phyloP scores from a whole-genome alignment of 2,329 filamentous ascomycete species.

The Cadophora luteo-olivacea region DNA sequence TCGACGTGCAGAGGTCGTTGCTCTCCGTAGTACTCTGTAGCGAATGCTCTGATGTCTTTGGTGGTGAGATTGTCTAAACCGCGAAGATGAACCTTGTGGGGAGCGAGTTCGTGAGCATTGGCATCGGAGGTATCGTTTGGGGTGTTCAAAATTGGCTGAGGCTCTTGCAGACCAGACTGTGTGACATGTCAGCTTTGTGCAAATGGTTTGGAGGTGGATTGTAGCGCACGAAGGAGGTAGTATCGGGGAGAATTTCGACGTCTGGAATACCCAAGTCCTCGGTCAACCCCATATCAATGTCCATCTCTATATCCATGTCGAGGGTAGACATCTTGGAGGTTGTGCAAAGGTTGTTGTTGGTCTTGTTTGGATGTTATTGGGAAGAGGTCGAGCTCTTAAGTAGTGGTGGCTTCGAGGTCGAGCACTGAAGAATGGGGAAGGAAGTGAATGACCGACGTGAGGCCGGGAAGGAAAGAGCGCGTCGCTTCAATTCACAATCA shows the following conservation, averaged over 20 bases:
- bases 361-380: not conserved
- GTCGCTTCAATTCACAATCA: not conserved
- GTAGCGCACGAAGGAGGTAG: conserved; percentile 7
- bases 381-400: not conserved
- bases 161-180: conserved; percentile 32
- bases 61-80: conserved; percentile 85
- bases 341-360: not conserved
- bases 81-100: conserved; percentile 65
- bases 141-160: conserved; percentile 33
- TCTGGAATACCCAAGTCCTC: conserved; percentile 41
- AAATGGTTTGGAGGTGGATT: not conserved
- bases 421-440: not conserved
- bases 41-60: conserved; percentile 78
- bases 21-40: conserved; percentile 68
- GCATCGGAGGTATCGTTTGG: conserved; percentile 39
- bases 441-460: not conserved
- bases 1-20: conserved; percentile 70
- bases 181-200: conserved; percentile 25
- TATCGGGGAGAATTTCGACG: conserved; percentile 34
- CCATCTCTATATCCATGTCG: conserved; percentile 78
- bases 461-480: not conserved
- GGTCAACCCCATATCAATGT: conserved; percentile 67
- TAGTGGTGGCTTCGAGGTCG: not conserved
- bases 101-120: conserved; percentile 35
- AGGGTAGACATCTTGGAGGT: conserved; percentile 37